phyloP scores from a whole-genome alignment of 2,329 filamentous ascomycete species.

The Thelonectria blattea region DNA sequence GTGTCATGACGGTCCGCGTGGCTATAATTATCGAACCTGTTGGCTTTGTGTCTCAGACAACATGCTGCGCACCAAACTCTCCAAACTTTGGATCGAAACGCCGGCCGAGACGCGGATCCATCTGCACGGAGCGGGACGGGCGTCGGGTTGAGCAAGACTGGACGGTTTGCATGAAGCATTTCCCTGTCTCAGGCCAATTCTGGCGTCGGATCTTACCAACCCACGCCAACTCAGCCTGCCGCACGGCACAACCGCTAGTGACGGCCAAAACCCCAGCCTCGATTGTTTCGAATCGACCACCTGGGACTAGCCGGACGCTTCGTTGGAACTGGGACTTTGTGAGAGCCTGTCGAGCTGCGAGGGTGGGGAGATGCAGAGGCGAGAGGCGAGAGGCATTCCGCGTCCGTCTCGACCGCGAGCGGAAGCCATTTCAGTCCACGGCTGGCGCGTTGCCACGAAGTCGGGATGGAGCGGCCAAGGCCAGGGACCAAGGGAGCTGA shows the following conservation, averaged over 20 bases:
- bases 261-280: slow-evolving; percentile 10
- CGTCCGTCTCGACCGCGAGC: slow-evolving; percentile 3
- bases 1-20: not conserved
- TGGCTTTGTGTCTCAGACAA: not conserved
- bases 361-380: not conserved
- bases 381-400: slow-evolving; percentile 8
- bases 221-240: slow-evolving; percentile 21
- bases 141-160: slow-evolving; percentile 2
- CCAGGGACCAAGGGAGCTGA: not conserved
- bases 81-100: not conserved
- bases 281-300: slow-evolving; percentile 15
- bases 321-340: not conserved
- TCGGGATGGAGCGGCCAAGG: slow-evolving; percentile 4
- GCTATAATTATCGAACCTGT: not conserved
- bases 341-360: not conserved
- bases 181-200: slow-evolving; percentile 28
- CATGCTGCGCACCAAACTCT: not conserved
- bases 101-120: slow-evolving; percentile 10
- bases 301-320: slow-evolving; percentile 1
- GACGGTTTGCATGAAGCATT: slow-evolving; percentile 13
- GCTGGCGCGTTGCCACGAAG: slow-evolving; percentile 8
- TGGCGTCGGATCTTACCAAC: slow-evolving; percentile 19
- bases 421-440: slow-evolving; percentile 1
- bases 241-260: slow-evolving; percentile 16
- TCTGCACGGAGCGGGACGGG: slow-evolving; percentile 6